Conservation (phyloP, 345 rosid species). For the Noccaea caerulescens region DNA sequence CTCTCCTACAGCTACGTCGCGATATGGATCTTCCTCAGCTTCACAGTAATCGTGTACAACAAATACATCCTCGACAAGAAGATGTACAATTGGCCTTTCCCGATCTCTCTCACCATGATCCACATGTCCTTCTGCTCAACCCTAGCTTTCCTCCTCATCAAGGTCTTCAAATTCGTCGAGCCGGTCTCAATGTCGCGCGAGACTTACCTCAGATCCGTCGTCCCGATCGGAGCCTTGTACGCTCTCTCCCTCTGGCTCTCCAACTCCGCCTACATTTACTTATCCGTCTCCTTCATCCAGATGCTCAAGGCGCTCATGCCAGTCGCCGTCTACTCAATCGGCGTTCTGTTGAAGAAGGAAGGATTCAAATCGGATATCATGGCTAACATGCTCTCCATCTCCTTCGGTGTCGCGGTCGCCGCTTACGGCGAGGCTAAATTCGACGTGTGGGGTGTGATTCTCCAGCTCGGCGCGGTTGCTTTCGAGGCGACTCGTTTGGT, state of each 20-base stretch:
- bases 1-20: slow-evolving; percentile 93
- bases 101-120: slow-evolving; percentile 96
- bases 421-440: slow-evolving; percentile 97
- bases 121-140: slow-evolving; percentile 96
- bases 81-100: slow-evolving; percentile 99
- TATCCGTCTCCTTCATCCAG: slow-evolving; percentile 94
- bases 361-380: slow-evolving; percentile 69
- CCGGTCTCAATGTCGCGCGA: slow-evolving; percentile 90
- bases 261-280: slow-evolving; percentile 90
- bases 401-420: slow-evolving; percentile 84
- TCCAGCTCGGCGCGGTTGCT: slow-evolving; percentile 95
- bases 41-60: slow-evolving; percentile 98
- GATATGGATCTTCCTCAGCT: slow-evolving; percentile 96
- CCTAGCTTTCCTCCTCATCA: slow-evolving; percentile 83
- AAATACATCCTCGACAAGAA: slow-evolving; percentile 97
- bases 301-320: slow-evolving; percentile 98
- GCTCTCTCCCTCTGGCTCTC: slow-evolving; percentile 93
- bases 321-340: slow-evolving; percentile 93
- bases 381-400: slow-evolving; percentile 91
- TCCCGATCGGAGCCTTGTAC: slow-evolving; percentile 93
- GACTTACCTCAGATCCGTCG: slow-evolving; percentile 77
- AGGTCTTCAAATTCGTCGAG: slow-evolving; percentile 88
- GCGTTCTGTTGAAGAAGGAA: slow-evolving; percentile 71
- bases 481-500: slow-evolving; percentile 94
- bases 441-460: slow-evolving; percentile 77